Evolutionary conservation across 768 basidiomycete genomes (phyloP).

Genomic region (Filobasidium floriforme): DNA sequence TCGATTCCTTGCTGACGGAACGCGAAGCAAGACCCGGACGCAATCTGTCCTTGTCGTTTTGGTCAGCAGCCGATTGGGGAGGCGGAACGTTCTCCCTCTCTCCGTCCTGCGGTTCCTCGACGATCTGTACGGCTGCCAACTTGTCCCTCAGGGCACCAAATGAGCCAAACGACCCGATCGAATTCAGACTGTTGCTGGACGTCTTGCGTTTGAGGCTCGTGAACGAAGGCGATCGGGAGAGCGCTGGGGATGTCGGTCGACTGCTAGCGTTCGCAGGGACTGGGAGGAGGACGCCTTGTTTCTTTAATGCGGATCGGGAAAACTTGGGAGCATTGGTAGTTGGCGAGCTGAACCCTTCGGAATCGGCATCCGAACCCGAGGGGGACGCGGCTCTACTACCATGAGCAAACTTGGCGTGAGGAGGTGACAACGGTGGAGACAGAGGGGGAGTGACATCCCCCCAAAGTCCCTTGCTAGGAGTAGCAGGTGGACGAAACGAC

Average conservation of each 20-base stretch:
- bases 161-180: slow-evolving; percentile 1
- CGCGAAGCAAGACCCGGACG: neutral
- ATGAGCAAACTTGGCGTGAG: neutral
- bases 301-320: slow-evolving; percentile 35
- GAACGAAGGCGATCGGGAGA: slow-evolving; percentile 3
- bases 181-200: neutral
- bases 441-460: neutral
- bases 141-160: neutral
- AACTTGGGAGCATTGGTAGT: slow-evolving; percentile 31
- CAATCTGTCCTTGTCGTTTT: neutral
- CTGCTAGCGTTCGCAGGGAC: neutral
- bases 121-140: neutral
- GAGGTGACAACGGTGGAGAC: slow-evolving; percentile 1
- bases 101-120: neutral
- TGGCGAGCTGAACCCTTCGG: neutral
- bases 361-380: slow-evolving; percentile 1
- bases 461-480: neutral
- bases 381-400: neutral
- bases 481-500: neutral
- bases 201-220: neutral
- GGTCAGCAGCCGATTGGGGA: neutral
- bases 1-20: neutral
- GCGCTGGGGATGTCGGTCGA: neutral
- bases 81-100: neutral
- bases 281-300: slow-evolving; percentile 32